phyloP scores from a whole-genome alignment of 2,329 filamentous ascomycete genomes.

The Chaetomiaceae sp. region DNA sequence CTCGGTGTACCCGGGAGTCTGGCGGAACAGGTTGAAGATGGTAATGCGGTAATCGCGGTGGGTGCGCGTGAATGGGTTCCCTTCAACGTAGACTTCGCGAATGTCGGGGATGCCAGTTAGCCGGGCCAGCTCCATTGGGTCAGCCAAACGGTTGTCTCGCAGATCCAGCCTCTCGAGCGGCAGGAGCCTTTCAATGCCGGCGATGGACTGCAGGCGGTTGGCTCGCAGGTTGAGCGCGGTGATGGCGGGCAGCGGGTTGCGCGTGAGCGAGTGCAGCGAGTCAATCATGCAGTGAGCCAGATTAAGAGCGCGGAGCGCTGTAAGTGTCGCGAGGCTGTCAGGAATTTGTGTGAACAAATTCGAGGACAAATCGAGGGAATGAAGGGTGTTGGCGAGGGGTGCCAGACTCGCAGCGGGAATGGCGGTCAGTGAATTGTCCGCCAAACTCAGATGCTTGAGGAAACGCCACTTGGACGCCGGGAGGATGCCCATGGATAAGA shows the following conservation, averaged over 20 bases:
- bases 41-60: slow-evolving; percentile 79
- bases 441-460: slow-evolving; percentile 80
- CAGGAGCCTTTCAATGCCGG: slow-evolving; percentile 80
- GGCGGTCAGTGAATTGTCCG: slow-evolving; percentile 83
- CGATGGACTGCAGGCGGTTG: slow-evolving; percentile 80
- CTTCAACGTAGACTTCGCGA: slow-evolving; percentile 83
- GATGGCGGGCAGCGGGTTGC: slow-evolving; percentile 85
- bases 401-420: slow-evolving; percentile 69
- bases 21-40: slow-evolving; percentile 94
- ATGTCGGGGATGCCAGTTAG: slow-evolving; percentile 88
- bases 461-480: slow-evolving; percentile 92
- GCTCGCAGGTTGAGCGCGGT: slow-evolving; percentile 85
- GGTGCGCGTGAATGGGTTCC: slow-evolving; percentile 86
- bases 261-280: slow-evolving; percentile 77
- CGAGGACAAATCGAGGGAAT: slow-evolving; percentile 85
- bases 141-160: slow-evolving; percentile 82
- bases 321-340: slow-evolving; percentile 79
- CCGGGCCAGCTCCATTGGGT: slow-evolving; percentile 83
- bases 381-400: slow-evolving; percentile 79
- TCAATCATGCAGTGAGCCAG: slow-evolving; percentile 97
- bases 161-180: slow-evolving; percentile 87
- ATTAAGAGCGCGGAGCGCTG: slow-evolving; percentile 84
- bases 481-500: slow-evolving; percentile 64
- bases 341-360: slow-evolving; percentile 95
- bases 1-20: slow-evolving; percentile 80